Base-by-base conservation (phyloP, 139 green algal species). In the Chlorella sp. region DNA sequence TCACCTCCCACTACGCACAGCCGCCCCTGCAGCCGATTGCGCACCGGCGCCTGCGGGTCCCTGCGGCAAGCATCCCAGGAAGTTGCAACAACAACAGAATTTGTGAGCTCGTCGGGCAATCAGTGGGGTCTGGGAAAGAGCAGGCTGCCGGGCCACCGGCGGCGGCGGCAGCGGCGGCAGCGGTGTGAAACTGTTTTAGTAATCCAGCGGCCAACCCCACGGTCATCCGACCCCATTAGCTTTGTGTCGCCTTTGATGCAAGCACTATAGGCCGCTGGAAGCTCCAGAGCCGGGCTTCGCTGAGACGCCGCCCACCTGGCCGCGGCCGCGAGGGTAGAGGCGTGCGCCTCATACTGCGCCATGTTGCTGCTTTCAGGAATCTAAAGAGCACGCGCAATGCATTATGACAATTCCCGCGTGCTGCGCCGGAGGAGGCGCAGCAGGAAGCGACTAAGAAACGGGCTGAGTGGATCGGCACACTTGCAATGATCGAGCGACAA, bases 1-100 rank as follows among this genome's bases (percentile, higher is more conserved):
- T 40, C 37, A 87, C 83, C 83, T 78, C 83, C 83, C 37, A 87
- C 83, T 15, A 87, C 83, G 83, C 83, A 87, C 21, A 87, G 37
- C 22, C 68, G 36, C 15, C 83, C 83, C 83, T 71, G 32, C 36
- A 87, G 64, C 61, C 83, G 61, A 24, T 87, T 71, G 19, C 83
- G 61, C 37, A 61, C 48, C 22, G 36, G 40, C 57, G n/a, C 34
- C n/a, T 5, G 28, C 28, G 34, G 81, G n/a, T 48, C 40, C 3
- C 36, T 86, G 48, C 71, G 34, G 28, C 71, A 78, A 34, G 71
- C 28, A 78, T 19, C 64, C 22, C 64, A 28, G 64, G 68, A 1
- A 16, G 71, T 30, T 76, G 30, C 1, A 78, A 30, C 30, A n/a
- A 30, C 22, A 16, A 7, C 22, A n/a, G n/a, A n/a, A n/a, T 34